These are phyloP conservation scores for Polyporus tsugae DNA, from an alignment of 1,284 basidiomycete species.

Conservation along the genomic window DNA sequence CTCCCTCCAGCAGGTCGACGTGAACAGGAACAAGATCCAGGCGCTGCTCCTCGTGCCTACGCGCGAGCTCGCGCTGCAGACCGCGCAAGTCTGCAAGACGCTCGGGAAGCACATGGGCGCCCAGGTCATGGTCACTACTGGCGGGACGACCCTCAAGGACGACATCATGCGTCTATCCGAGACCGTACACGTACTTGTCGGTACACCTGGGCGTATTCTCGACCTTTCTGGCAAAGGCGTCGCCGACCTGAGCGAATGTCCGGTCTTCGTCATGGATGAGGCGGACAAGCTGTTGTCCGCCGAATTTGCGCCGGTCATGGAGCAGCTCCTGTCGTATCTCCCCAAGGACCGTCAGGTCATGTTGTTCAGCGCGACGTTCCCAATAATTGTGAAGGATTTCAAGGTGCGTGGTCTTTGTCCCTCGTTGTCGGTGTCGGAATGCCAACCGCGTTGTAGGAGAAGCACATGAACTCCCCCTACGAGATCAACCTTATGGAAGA, in stretches of 20 bases:
- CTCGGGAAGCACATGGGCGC: constrained; percentile 95
- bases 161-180: constrained; percentile 95
- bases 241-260: constrained; percentile 94
- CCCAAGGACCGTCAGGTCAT: constrained; percentile 94
- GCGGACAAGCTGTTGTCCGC: constrained; percentile 98
- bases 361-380: constrained; percentile 99
- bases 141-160: constrained; percentile 97
- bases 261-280: constrained; percentile 99
- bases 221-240: constrained; percentile 95
- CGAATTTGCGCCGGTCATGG: constrained; percentile 99
- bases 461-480: constrained; percentile 96
- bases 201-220: constrained; percentile 95
- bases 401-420: constrained; percentile 63
- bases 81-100: constrained; percentile 96
- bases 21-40: constrained; percentile 90
- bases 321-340: constrained; percentile 90
- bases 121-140: constrained; percentile 99
- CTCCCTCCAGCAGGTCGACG: constrained; percentile 92
- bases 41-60: constrained; percentile 94
- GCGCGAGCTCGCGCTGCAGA: constrained; percentile 95
- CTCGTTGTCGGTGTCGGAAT: constrained; percentile 10
- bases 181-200: constrained; percentile 94
- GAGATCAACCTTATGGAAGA: constrained; percentile 99
- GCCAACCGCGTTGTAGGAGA: constrained; percentile 69
- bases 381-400: constrained; percentile 99